Evolutionary conservation across 225 moss, liverwort and hornwort species (phyloP), one percentile per base, ranked within the genome.

Genomic region (Antitrichia curtipendula): DNA sequence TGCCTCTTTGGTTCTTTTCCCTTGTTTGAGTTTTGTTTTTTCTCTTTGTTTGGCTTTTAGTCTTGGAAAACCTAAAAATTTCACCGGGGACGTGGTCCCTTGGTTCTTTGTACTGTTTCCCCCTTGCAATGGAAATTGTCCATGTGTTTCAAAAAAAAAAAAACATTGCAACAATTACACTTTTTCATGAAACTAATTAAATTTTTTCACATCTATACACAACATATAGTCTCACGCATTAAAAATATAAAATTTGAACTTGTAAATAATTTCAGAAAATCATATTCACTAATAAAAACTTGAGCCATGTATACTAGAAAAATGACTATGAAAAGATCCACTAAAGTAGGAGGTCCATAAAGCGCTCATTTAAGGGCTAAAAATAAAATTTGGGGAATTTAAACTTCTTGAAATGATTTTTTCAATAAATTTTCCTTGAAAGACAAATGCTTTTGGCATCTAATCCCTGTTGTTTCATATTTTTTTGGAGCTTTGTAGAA

Each of bases 321-420:
- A 70, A 70, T 41, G 15, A 41, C 25, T 41, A 69, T 14, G 24
- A 40, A 0, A 69, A 41, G 69, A 24, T 5, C 6, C 25, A 25
- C 15, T 25, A 22, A 12, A 22, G 7, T 23, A 38, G 13, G 7
- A 68, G 68, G 68, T 38, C 1, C 1, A 38, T 6, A 22, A 38
- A 66, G 12, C 0, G 1, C 1, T 7, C 22, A 66, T 38, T 66
- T 38, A 13, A 40, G 4, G 24, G 3, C 0, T 40, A 0, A 23
- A 40, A 69, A 40, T 8, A n/a, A 13, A 40, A 40, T 40, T 40
- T 14, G 12, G 8, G 7, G 7, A 20, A 22, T 0, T 69, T 7
- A 38, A 38, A 38, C 22, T 68, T 38, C n/a, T 66, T 38, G 12
- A 36, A n/a, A 12, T 4, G 2, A n/a, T 12, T 12, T 21, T 21